Evolutionary conservation across 1,139 yeast genomes (phyloP).

Genomic region (Scheffersomyces parashehatae): DNA sequence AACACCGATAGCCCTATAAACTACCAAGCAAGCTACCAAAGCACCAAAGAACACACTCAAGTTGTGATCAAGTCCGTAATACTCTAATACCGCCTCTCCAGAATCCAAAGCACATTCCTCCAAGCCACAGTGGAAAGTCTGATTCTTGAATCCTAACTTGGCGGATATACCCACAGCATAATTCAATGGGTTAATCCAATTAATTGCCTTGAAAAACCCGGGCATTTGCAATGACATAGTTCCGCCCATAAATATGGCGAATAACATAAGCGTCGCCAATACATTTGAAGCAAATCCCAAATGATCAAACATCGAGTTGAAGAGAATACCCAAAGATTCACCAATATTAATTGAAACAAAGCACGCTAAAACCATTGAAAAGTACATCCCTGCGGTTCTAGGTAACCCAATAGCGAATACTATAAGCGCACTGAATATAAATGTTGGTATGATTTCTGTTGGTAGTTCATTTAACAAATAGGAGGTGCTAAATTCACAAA

Average conservation of each 20-base stretch:
- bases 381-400: constrained; percentile 66
- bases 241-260: constrained; percentile 87
- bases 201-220: constrained; percentile 62
- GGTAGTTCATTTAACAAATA: constrained; percentile 75
- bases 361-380: constrained; percentile 59
- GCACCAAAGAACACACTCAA: constrained; percentile 29
- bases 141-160: constrained; percentile 26
- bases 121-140: constrained; percentile 15
- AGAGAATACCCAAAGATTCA: constrained; percentile 77
- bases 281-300: constrained; percentile 79
- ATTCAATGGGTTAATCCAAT: constrained; percentile 72
- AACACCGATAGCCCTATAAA: constrained; percentile 35
- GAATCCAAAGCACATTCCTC: constrained; percentile 41
- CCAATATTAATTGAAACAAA: constrained; percentile 69
- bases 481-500: constrained; percentile 62
- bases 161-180: constrained; percentile 62
- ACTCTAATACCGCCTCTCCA: constrained; percentile 51
- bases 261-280: constrained; percentile 59
- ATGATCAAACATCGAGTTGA: constrained; percentile 72
- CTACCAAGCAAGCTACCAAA: constrained; percentile 34
- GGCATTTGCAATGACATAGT: constrained; percentile 79
- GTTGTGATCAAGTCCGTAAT: constrained; percentile 34
- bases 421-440: constrained; percentile 59
- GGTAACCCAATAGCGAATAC: constrained; percentile 76
- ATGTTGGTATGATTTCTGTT: constrained; percentile 61